These are phyloP conservation scores for Xylariaceae sp. DNA, from an alignment of 2,329 filamentous ascomycete genomes.

Conservation along the genomic window DNA sequence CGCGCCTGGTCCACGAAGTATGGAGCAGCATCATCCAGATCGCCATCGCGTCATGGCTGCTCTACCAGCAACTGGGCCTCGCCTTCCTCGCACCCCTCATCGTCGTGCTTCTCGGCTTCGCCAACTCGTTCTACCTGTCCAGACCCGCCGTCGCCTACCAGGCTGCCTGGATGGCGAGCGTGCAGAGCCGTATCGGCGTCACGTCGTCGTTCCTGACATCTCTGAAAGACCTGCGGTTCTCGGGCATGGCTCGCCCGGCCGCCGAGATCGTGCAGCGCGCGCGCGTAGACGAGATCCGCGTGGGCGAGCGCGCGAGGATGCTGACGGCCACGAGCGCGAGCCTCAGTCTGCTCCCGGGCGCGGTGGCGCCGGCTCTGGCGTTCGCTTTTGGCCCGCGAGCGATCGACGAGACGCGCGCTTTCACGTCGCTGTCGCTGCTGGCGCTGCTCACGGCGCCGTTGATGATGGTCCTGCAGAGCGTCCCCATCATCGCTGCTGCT, in stretches of 20 bases:
- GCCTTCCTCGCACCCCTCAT: slow-evolving; percentile 38
- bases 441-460: slow-evolving; percentile 3
- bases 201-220: neutral
- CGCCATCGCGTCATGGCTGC: slow-evolving; percentile 39
- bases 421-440: slow-evolving; percentile 2
- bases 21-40: slow-evolving; percentile 37
- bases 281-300: slow-evolving; percentile 1
- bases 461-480: slow-evolving; percentile 3
- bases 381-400: slow-evolving; percentile 5
- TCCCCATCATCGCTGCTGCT: slow-evolving; percentile 1
- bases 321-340: slow-evolving; percentile 3
- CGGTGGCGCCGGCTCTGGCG: slow-evolving; percentile 1
- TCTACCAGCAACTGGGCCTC: slow-evolving; percentile 39
- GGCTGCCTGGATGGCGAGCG: neutral
- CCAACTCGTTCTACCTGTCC: neutral
- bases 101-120: neutral
- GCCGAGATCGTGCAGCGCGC: neutral
- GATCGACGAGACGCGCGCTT: slow-evolving; percentile 1
- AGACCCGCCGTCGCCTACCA: neutral
- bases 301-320: slow-evolving; percentile 1
- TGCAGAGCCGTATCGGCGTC: neutral
- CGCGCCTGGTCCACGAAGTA: slow-evolving; percentile 32
- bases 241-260: slow-evolving; percentile 1
- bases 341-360: slow-evolving; percentile 2
- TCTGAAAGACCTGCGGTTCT: slow-evolving; percentile 1